Base-by-base conservation (phyloP, 495 filamentous ascomycete genomes). In the Oleoguttula mirabilis region DNA sequence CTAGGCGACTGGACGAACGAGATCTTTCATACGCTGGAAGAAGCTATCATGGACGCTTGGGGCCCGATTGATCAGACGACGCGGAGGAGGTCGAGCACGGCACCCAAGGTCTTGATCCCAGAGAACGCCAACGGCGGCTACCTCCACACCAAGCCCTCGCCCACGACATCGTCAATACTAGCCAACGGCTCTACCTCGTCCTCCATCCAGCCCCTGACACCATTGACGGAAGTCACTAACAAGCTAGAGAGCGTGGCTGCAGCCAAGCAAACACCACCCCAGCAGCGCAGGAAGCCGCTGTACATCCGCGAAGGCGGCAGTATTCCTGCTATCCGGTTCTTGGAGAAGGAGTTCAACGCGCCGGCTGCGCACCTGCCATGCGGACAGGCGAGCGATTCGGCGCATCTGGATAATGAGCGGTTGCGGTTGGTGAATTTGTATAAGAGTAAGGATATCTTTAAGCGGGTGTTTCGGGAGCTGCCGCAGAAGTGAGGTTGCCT, bases 231-330 rank as follows among this genome's bases (percentile, higher is more conserved):
- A 36, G 20, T 43, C 22, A 40, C 8, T 11, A 3, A 15, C 21
- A 45, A 32, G 16, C 35, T 41, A 10, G 38, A 37, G 37, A 17
- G 37, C 23, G 11, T 40, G 4, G 27, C 30, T 16, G 10, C 8
- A 5, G n/a, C 23, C 15, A 24, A 47, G 4, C 14, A 69, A 63
- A 53, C 57, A 56, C 6, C 47, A 63, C 20, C 7, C 4, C n/a
- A 34, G 21, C 35, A 32, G 4, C 36, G 27, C 12, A 28, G 38
- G 5, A 74, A 70, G 39, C 81, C 81, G 32, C 70, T 98, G 16
- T 98, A 92, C 59, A 98, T 98, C 54, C 76, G 90, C 10, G 90
- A 98, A 64, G 90, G 90, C 2, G 90, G 90, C 3, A 88, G 81
- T 0, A 96, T 98, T 50, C 88, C 92, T 1, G 79, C 83, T 0